Conservation (phyloP, 192 early-diverging fungal species). For the Umbelopsis vinacea region DNA sequence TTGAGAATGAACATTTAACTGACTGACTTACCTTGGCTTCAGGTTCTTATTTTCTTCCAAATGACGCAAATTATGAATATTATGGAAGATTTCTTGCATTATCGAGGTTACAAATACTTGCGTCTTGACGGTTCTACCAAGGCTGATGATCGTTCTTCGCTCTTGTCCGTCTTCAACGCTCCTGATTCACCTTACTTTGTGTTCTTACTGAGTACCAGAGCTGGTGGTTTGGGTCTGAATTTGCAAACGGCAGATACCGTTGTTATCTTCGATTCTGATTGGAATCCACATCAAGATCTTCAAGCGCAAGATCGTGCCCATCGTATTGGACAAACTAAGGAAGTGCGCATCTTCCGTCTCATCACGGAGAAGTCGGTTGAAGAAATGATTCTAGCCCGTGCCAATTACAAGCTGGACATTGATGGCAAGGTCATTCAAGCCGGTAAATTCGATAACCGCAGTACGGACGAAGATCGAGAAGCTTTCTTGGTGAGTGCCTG, state of each 20-base stretch:
- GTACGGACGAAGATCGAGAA: conserved; percentile 91
- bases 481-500: conserved; percentile 60
- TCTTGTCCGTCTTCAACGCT: conserved; percentile 85
- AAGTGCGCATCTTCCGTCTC: conserved; percentile 93
- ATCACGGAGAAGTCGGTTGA: conserved; percentile 93
- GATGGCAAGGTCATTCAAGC: conserved; percentile 99
- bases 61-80: conserved; percentile 95
- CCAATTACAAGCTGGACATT: conserved; percentile 95
- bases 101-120: conserved; percentile 72
- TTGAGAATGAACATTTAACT: no score
- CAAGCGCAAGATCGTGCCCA: conserved; percentile 99
- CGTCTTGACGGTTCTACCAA: conserved; percentile 93
- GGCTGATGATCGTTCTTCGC: conserved; percentile 80
- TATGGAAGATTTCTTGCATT: conserved; percentile 93
- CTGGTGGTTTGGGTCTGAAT: conserved; percentile 96
- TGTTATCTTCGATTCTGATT: conserved; percentile 98
- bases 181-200: conserved; percentile 80
- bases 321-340: conserved; percentile 98
- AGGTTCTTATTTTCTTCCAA: conserved; percentile 82
- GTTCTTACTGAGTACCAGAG: conserved; percentile 93
- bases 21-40: background rate
- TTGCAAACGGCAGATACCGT: conserved; percentile 98
- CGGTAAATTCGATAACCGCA: conserved; percentile 98
- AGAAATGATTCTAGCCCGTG: conserved; percentile 90
- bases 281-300: conserved; percentile 98